Evolutionary conservation across 805 yeast species (phyloP), one percentile per base, ranked within the genome.

Genomic region (Kluyveromyces aestuarii): DNA sequence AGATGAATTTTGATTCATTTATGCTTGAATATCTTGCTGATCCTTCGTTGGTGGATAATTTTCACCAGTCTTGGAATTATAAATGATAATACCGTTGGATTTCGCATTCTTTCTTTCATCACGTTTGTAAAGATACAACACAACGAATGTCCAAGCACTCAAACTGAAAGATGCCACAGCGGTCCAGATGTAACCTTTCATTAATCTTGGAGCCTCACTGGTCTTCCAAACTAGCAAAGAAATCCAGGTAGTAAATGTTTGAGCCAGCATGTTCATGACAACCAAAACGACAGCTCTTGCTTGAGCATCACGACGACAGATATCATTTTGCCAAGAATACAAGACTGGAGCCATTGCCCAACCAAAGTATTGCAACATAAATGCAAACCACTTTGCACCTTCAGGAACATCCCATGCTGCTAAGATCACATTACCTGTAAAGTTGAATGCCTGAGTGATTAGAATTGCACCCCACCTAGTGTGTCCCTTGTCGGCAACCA

Each of bases 271-370:
- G 58, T 78, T 78, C 75, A 76, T 72, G n/a, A 70, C 57, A 27
- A 77, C 76, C 51, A 79, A 66, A 40, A 73, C 70, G 21, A 77
- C 70, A 4, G 81, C 75, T 52, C 84, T 66, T 46, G 74, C 72
- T 52, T 76, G 74, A 7, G 76, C 71, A 54, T 79, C 79, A 40
- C 74, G 69, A 43, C 82, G 69, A 48, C 79, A 74, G 37, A 79
- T 77, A 60, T 77, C 82, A 53, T 76, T 76, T 47, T 73, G 74
- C 81, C 82, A 79, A 16, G 79, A 71, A 58, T 79, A 80, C 14
- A 78, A 60, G 0, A 76, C 79, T 0, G 83, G 79, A 1, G 84
- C 81, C 73, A 74, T 75, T 10, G 82, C 79, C 77, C 80, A 74
- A 8, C 81, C 81, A 49, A 74, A 72, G 59, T 77, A 79, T 51